These are phyloP conservation scores for Tetrahymena thermophila DNA, from an alignment of 73 alveolate genomes.

Conservation along the genomic window DNA sequence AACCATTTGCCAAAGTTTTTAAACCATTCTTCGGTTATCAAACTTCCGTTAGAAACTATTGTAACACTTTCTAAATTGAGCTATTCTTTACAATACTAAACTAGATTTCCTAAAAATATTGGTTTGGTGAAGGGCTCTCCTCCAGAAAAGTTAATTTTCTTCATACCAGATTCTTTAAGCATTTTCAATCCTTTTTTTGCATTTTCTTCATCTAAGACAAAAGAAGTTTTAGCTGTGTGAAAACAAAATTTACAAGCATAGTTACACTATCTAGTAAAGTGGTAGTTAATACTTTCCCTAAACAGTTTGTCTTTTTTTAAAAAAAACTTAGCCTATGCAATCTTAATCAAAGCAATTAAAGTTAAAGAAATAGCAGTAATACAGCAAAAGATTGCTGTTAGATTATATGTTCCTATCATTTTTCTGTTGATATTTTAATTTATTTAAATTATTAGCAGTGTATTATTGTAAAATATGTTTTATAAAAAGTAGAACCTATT, in stretches of 20 bases:
- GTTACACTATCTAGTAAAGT: conserved; percentile 52
- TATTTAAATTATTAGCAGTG: too few species aligned
- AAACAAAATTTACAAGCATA: conserved; percentile 60
- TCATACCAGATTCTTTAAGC: conserved; percentile 50
- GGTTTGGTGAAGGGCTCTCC: conserved; percentile 61
- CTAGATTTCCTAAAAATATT: conserved; percentile 17
- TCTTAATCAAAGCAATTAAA: not conserved
- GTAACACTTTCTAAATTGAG: conserved; percentile 46
- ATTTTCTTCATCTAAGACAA: conserved; percentile 35
- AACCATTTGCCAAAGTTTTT: conserved; percentile 45
- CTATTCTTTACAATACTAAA: conserved; percentile 45
- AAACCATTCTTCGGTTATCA: conserved; percentile 51
- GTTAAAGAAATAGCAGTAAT: not conserved
- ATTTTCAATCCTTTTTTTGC: conserved; percentile 45
- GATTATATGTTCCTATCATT: not conserved
- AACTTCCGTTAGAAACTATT: conserved; percentile 55
- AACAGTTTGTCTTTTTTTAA: not conserved
- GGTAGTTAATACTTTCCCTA: conserved; percentile 40
- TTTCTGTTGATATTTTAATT: too few species aligned
- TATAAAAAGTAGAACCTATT: too few species aligned
- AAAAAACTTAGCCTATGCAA: not conserved
- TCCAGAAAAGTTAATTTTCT: conserved; percentile 65
- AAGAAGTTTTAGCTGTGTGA: conserved; percentile 35
- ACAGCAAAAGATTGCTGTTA: not conserved
- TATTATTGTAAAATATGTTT: too few species aligned